Conservation (phyloP, 306 rosid species). For the Cotoneaster glaucophyllus region DNA sequence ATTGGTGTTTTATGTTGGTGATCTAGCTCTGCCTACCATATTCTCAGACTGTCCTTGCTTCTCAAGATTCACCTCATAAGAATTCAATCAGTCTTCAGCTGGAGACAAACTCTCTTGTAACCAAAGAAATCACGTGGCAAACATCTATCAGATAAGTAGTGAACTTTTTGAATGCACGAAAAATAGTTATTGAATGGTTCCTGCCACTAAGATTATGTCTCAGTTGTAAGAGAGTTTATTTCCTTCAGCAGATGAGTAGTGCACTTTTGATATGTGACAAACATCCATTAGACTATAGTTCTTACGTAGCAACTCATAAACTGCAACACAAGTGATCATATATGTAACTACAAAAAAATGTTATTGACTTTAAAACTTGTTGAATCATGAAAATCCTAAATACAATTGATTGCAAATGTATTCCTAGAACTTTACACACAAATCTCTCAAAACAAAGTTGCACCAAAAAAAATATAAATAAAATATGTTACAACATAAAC, state of each 20-base stretch:
- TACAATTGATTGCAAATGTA: slow-evolving; percentile 35
- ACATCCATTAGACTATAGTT: no score
- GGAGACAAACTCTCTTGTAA: not conserved
- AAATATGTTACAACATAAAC: slow-evolving; percentile 4
- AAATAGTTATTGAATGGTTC: not conserved
- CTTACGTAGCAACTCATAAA: not conserved
- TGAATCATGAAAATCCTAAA: slow-evolving; percentile 26
- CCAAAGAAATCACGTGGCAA: not conserved
- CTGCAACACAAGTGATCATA: not conserved
- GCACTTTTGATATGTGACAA: no score
- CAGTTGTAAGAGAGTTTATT: no score
- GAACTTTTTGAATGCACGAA: no score
- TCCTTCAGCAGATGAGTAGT: no score
- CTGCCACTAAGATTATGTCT: not conserved
- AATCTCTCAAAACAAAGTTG: slow-evolving; percentile 3
- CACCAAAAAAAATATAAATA: not conserved
- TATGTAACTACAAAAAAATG: slow-evolving; percentile 19
- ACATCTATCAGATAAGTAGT: not conserved
- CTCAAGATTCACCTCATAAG: not conserved
- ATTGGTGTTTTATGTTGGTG: slow-evolving; percentile 5
- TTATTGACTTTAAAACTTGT: slow-evolving; percentile 26
- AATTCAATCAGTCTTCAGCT: slow-evolving; percentile 5
- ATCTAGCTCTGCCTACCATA: slow-evolving; percentile 20
- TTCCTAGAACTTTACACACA: slow-evolving; percentile 26
- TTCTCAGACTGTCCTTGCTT: slow-evolving; percentile 1